A percentile compares a stretch with the other conserved stretches of the same genome.
Evolutionary conservation across 352 stramenopile genomes (phyloP).

Genomic region (Pythium folliculosum): DNA sequence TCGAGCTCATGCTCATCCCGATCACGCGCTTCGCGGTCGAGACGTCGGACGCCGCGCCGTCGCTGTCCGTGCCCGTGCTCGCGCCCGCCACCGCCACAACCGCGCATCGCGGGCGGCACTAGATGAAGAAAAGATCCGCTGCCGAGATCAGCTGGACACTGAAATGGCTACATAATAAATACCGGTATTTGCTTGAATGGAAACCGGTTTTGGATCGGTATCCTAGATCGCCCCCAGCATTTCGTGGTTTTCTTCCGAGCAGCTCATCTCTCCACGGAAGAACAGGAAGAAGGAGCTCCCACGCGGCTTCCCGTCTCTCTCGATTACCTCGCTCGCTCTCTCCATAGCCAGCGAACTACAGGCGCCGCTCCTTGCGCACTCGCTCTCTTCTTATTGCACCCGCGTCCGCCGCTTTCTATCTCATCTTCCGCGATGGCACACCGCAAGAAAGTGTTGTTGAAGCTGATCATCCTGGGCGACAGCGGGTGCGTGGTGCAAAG

Average conservation of each 20-base stretch:
- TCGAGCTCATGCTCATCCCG: constrained; percentile 62
- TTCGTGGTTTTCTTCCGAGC: neutral
- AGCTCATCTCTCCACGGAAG: constrained; percentile 5
- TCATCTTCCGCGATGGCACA: constrained; percentile 58
- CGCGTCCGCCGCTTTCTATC: neutral
- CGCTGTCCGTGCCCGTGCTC: neutral
- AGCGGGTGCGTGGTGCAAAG: constrained; percentile 86
- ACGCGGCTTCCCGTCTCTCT: neutral
- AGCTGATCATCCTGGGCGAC: constrained; percentile 98
- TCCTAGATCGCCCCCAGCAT: constrained; percentile 2
- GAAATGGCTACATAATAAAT: constrained; percentile 33
- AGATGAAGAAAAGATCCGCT: neutral
- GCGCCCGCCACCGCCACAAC: neutral
- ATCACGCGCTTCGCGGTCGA: constrained; percentile 36
- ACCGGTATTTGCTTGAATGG: constrained; percentile 12
- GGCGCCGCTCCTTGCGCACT: too few relatives aligned
- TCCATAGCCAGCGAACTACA: too few relatives aligned
- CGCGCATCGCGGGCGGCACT: neutral
- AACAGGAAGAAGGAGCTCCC: constrained; percentile 2
- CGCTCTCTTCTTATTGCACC: too few relatives aligned
- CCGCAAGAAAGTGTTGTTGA: constrained; percentile 96
- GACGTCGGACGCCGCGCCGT: neutral
- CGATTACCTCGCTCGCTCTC: neutral
- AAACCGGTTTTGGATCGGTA: constrained; percentile 24
- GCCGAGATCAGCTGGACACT: neutral